These are phyloP conservation scores for Termitomyces sp. DNA, from an alignment of 768 basidiomycete species.

Conservation along the genomic window DNA sequence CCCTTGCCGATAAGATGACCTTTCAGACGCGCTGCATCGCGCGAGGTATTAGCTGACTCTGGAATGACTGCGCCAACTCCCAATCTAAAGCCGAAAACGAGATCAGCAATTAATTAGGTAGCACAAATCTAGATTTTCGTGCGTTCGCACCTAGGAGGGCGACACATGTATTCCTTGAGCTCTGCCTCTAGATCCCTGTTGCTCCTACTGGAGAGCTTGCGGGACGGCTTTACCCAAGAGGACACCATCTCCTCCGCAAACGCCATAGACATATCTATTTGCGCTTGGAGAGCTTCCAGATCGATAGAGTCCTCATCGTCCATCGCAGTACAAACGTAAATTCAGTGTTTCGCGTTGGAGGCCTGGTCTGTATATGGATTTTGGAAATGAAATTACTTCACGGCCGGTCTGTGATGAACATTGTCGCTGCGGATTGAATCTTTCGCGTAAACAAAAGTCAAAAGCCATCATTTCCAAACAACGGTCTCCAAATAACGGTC, in stretches of 20 bases:
- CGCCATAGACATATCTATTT: conserved; percentile 78
- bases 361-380: neutral
- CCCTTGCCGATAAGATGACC: conserved; percentile 49
- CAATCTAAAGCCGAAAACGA: conserved; percentile 40
- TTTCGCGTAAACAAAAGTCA: neutral
- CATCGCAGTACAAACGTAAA: conserved; percentile 14
- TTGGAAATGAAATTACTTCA: neutral
- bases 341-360: neutral
- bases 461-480: neutral
- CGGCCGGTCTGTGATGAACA: neutral
- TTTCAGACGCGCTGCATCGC: conserved; percentile 63
- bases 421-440: neutral
- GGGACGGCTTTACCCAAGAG: conserved; percentile 69
- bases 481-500: too few species aligned
- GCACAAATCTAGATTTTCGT: conserved; percentile 7
- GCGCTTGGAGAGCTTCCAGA: conserved; percentile 70
- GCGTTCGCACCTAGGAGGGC: conserved; percentile 60
- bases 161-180: conserved; percentile 63
- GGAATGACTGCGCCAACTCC: conserved; percentile 72
- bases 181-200: conserved; percentile 45
- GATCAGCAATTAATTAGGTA: conserved; percentile 8
- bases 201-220: conserved; percentile 34
- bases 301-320: conserved; percentile 58
- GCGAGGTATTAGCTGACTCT: conserved; percentile 38
- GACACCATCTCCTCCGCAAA: conserved; percentile 70